phyloP scores from a whole-genome alignment of 352 stramenopile species.

The Aphanomyces euteiches region DNA sequence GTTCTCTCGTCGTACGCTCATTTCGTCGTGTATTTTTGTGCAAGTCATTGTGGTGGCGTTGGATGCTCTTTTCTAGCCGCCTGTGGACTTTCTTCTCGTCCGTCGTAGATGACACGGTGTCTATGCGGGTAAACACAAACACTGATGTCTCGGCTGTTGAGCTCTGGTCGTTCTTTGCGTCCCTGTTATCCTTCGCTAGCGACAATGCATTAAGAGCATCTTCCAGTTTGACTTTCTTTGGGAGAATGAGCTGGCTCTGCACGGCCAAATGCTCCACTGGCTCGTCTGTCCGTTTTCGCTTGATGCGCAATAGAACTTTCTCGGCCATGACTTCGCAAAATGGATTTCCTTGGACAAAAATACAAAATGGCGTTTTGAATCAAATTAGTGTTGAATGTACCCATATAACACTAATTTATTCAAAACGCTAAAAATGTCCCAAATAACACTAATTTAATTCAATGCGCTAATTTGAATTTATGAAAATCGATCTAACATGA shows the following conservation, averaged over 20 bases:
- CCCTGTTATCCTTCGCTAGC: slow-evolving; percentile 27
- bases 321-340: neutral
- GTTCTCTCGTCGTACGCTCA: slow-evolving; percentile 34
- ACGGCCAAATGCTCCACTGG: slow-evolving; percentile 65
- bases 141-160: slow-evolving; percentile 56
- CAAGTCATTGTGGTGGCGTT: slow-evolving; percentile 49
- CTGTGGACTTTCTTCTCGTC: slow-evolving; percentile 33
- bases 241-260: slow-evolving; percentile 31
- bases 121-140: slow-evolving; percentile 81
- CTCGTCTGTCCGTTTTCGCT: slow-evolving; percentile 80
- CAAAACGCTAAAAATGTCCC: too few species aligned
- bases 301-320: slow-evolving; percentile 70
- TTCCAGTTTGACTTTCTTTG: slow-evolving; percentile 11
- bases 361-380: too few species aligned
- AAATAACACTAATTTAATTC: too few species aligned
- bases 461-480: too few species aligned
- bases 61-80: slow-evolving; percentile 19
- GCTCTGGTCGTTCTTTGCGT: slow-evolving; percentile 47
- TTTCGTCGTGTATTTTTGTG: slow-evolving; percentile 59
- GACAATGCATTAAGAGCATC: slow-evolving; percentile 36
- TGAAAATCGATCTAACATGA: too few species aligned
- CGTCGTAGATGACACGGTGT: slow-evolving; percentile 64
- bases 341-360: neutral
- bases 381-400: too few species aligned
- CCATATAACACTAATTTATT: too few species aligned